Conservation (phyloP, 1,284 basidiomycete genomes). For the Trichosporon faecale region DNA sequence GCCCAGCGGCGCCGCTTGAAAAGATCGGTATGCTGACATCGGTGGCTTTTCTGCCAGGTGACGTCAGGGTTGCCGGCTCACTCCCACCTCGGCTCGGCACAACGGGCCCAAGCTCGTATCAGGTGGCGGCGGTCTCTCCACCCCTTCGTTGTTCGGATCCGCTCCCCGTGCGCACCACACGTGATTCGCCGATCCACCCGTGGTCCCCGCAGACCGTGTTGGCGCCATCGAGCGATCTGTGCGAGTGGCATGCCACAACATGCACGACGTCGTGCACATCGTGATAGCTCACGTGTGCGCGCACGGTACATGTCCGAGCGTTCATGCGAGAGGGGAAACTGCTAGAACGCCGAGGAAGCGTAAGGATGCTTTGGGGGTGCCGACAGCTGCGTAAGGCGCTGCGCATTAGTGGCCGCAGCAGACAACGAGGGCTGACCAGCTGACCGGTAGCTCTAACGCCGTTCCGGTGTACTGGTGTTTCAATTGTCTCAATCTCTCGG, state of each 20-base stretch:
- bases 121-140: background rate
- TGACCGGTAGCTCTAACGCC: background rate
- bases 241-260: background rate
- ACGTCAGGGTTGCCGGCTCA: background rate
- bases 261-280: no score
- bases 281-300: background rate
- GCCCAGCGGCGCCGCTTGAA: background rate
- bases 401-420: background rate
- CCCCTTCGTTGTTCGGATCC: background rate
- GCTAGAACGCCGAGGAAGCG: background rate
- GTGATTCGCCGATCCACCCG: background rate
- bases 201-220: background rate
- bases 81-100: background rate
- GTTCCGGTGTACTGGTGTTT: background rate
- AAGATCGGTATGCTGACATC: background rate
- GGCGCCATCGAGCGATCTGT: background rate
- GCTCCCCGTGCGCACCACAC: background rate
- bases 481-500: no score
- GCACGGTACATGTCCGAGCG: background rate
- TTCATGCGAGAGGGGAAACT: background rate
- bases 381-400: background rate
- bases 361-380: no score
- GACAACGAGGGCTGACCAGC: background rate
- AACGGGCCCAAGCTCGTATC: background rate
- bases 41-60: background rate